Evolutionary conservation across 345 rosid species (phyloP), one percentile per base, ranked within the genome.

Genomic region (Brassica juncea): DNA sequence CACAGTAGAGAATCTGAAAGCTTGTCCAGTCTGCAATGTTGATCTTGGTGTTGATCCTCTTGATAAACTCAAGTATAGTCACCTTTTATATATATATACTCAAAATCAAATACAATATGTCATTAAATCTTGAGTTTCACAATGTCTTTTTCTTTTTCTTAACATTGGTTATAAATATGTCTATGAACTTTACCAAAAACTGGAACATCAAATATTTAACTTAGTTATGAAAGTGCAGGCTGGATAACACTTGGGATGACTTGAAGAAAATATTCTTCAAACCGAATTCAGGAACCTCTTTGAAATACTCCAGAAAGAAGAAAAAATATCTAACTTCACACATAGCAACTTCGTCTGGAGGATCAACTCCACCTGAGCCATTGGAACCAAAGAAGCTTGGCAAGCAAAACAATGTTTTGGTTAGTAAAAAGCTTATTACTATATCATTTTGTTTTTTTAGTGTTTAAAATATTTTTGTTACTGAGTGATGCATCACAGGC

Each of bases 21-120:
- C 52, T 80, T 80, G 82, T 52, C 82, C 82, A 16, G 19, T 68
- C 66, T 80, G 82, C 61, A 52, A 74, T 19, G 75, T 37, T 61
- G 35, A 74, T 74, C 79, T 80, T 63, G 82, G 79, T 69, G 71
- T 12, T 62, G 8, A 23, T 37, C 79, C 82, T 54, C 49, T 62
- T 12, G 34, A 52, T 2, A 80, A 37, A 37, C 75, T 68, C 58
- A 57, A 69, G 78, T 79, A 83, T 12, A 16, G 55, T 68, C 30
- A 59, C 31, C 30, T 58, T 9, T 58, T 58, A 58, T 58, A 59
- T 59, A 59, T 59, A 59, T 59, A 59, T 25, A 19, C 32, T 25
- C 64, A 25, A 9, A 19, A 23, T 59, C 64, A 10, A 25, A 10
- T 25, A 59, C 15, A 59, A 59, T 23, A 23, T 58, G 4, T 58